Evolutionary conservation across 805 yeast species (phyloP).

Genomic region (Candida dendrica): DNA sequence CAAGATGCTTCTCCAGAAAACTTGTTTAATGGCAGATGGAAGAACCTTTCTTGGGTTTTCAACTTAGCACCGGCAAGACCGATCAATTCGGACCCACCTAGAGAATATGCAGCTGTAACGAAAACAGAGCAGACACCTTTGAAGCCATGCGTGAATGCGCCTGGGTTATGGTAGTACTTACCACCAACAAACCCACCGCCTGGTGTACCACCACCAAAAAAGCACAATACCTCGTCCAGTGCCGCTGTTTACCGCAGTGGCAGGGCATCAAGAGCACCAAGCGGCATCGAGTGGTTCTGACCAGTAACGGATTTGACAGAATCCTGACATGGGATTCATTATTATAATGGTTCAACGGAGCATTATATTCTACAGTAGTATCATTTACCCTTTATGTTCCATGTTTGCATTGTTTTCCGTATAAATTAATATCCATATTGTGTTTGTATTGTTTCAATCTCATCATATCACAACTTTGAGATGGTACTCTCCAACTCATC

Average conservation of each 20-base stretch:
- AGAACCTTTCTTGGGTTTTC: conserved; percentile 38
- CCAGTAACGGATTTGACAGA: no score
- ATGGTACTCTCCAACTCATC: conserved; percentile 51
- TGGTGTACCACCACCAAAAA: conserved; percentile 44
- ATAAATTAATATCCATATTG: neutral
- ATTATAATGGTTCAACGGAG: no score
- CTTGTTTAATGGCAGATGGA: conserved; percentile 48
- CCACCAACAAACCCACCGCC: conserved; percentile 36
- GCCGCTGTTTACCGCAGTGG: no score
- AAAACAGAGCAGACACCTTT: conserved; percentile 48
- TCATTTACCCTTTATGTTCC: no score
- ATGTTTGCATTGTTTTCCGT: no score
- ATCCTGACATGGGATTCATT: no score
- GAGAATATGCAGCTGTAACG: conserved; percentile 49
- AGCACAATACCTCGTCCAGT: conserved; percentile 47
- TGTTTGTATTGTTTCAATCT: neutral
- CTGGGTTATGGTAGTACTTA: conserved; percentile 43
- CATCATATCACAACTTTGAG: neutral
- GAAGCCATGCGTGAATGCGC: conserved; percentile 56
- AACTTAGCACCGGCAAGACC: conserved; percentile 44
- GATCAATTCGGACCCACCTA: conserved; percentile 45
- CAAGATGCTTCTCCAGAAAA: conserved; percentile 45
- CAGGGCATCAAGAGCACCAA: no score
- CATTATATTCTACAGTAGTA: no score
- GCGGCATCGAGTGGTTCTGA: no score